Conservation (phyloP, 163 green algal genomes). For the Coccomyxa subellipsoidea region DNA sequence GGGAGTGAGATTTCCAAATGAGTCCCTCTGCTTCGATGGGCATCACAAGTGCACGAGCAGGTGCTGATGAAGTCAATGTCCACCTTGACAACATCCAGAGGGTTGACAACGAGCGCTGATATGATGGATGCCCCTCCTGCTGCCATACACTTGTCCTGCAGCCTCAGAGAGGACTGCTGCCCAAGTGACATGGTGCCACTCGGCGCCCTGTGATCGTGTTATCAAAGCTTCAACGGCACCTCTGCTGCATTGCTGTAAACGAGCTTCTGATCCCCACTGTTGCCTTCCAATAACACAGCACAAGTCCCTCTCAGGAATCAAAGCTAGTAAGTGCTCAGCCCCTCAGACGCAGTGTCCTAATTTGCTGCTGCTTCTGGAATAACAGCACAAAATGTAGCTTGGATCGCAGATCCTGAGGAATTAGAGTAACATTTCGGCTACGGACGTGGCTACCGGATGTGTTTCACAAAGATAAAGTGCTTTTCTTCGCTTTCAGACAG, state of each 20-base stretch:
- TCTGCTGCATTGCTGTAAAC: too few species aligned
- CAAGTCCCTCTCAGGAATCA: too few species aligned
- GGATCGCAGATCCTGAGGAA: background rate
- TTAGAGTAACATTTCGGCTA: background rate
- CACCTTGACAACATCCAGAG: slow-evolving; percentile 90
- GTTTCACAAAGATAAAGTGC: background rate
- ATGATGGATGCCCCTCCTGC: slow-evolving; percentile 71
- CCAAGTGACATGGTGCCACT: background rate
- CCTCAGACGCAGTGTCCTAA: too few species aligned
- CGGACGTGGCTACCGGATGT: background rate
- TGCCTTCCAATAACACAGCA: too few species aligned
- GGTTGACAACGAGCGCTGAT: slow-evolving; percentile 77
- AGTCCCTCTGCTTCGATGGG: too few species aligned
- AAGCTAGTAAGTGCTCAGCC: too few species aligned
- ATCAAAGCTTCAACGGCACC: too few species aligned
- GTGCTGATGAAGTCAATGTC: background rate
- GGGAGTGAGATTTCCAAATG: too few species aligned
- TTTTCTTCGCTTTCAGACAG: background rate
- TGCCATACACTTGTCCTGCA: slow-evolving; percentile 40
- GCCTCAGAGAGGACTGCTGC: background rate
- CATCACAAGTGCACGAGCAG: too few species aligned
- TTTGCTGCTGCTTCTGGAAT: too few species aligned
- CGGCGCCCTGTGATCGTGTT: background rate
- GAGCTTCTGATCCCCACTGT: too few species aligned
- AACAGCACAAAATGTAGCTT: too few species aligned